Percentiles rank a stretch among this genome's conserved stretches.
These are phyloP conservation scores for Rhizophagus clarus DNA, from an alignment of 192 early-diverging fungal genomes.

Conservation along the genomic window DNA sequence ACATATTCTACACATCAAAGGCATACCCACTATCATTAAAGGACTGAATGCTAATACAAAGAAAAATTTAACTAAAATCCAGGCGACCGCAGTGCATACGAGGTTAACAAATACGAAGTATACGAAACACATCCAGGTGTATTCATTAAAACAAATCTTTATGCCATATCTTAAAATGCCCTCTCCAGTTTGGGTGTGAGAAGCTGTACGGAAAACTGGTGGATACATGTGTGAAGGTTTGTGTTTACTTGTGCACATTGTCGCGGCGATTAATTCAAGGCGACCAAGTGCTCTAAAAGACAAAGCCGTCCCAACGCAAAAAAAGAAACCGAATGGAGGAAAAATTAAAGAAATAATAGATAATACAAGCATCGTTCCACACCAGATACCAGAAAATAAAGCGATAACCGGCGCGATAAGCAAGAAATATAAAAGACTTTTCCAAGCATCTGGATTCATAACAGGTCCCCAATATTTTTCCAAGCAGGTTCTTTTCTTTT, in stretches of 20 bases:
- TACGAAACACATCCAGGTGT: neutral
- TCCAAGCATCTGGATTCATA: neutral
- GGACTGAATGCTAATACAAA: neutral
- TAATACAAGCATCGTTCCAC: no score
- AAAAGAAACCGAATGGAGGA: neutral
- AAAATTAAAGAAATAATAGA: no score
- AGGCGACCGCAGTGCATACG: neutral
- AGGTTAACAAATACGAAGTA: neutral
- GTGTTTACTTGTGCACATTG: no score
- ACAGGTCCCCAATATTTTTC: no score
- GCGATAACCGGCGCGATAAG: neutral
- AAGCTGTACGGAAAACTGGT: no score
- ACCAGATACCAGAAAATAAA: neutral
- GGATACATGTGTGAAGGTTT: no score
- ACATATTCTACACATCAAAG: slow-evolving; percentile 1
- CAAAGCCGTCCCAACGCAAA: neutral
- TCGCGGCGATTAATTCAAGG: no score
- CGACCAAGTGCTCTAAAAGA: no score
- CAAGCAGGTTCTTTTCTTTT: no score
- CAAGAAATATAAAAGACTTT: neutral
- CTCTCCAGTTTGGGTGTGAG: no score
- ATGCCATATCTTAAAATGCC: neutral
- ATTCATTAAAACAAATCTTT: neutral
- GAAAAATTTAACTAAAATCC: neutral
- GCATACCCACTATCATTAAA: neutral